These are phyloP conservation scores for Globisporangium megalacanthum DNA, from an alignment of 352 stramenopile genomes.

Conservation along the genomic window DNA sequence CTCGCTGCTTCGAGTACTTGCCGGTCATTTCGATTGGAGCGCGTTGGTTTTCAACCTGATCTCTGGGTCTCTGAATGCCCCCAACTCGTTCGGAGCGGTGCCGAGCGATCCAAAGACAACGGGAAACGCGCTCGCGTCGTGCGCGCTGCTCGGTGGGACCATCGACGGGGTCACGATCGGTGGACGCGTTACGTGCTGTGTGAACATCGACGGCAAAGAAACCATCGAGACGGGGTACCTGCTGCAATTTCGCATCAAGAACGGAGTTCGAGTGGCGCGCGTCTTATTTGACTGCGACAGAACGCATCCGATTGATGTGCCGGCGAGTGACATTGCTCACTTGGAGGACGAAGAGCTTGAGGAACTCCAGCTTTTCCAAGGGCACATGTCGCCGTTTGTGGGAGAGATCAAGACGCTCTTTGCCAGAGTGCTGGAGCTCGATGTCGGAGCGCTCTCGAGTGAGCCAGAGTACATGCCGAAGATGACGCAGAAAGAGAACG, in stretches of 20 bases:
- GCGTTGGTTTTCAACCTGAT: constrained; percentile 24
- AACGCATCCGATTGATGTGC: constrained; percentile 45
- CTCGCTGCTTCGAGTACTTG: constrained; percentile 38
- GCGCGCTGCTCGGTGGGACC: constrained; percentile 50
- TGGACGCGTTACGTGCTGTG: constrained; percentile 59
- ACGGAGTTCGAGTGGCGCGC: constrained; percentile 32
- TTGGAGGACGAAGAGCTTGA: constrained; percentile 37
- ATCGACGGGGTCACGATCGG: constrained; percentile 46
- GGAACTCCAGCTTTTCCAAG: constrained; percentile 32
- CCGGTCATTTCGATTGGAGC: constrained; percentile 25
- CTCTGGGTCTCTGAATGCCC: constrained; percentile 9
- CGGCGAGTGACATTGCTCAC: constrained; percentile 38
- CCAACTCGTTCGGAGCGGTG: neutral
- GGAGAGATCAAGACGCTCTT: constrained; percentile 24
- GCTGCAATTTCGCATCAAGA: constrained; percentile 41
- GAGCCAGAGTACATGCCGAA: constrained; percentile 34
- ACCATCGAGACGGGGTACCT: constrained; percentile 67
- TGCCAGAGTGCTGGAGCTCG: constrained; percentile 20
- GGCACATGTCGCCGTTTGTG: constrained; percentile 23
- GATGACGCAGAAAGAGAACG: constrained; percentile 53
- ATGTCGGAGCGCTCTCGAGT: neutral
- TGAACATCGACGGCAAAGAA: constrained; percentile 71
- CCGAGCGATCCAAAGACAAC: constrained; percentile 5
- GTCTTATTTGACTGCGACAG: constrained; percentile 69
- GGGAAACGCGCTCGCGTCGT: constrained; percentile 27